phyloP scores from a whole-genome alignment of 2,329 filamentous ascomycete species.

The Fusarium burgessii region DNA sequence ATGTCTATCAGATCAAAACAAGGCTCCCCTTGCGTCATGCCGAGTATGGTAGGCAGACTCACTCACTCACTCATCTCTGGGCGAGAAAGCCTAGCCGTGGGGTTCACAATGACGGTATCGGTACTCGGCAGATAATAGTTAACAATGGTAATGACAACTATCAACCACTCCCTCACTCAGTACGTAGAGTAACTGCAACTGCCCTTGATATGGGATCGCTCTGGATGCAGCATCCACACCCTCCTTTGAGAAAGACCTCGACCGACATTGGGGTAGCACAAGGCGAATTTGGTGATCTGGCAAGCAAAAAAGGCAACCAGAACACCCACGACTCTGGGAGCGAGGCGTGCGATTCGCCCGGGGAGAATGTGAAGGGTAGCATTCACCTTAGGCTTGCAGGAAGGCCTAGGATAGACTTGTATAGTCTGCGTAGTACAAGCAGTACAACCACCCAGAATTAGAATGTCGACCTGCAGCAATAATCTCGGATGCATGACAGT shows the following conservation, averaged over 20 bases:
- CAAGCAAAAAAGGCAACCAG: constrained; percentile 35
- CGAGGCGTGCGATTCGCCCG: constrained; percentile 19
- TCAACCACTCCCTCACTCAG: background rate
- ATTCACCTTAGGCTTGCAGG: constrained; percentile 27
- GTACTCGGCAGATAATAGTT: constrained; percentile 18
- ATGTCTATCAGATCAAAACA: constrained; percentile 25
- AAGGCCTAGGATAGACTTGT: constrained; percentile 28
- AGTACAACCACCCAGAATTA: constrained; percentile 29
- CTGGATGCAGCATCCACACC: constrained; percentile 34
- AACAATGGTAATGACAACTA: constrained; percentile 1
- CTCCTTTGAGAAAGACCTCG: constrained; percentile 25
- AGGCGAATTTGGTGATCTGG: constrained; percentile 26
- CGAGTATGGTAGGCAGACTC: constrained; percentile 39
- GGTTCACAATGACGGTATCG: constrained; percentile 20
- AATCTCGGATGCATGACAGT: constrained; percentile 46
- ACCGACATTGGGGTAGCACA: constrained; percentile 20
- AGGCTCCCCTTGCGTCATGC: constrained; percentile 45
- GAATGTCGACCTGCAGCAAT: constrained; percentile 45
- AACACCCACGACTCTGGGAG: constrained; percentile 22
- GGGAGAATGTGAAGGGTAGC: constrained; percentile 20
- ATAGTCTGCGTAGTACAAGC: background rate
- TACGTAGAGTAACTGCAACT: background rate
- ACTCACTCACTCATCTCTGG: constrained; percentile 1
- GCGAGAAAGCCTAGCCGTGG: constrained; percentile 47
- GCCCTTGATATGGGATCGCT: constrained; percentile 33